Percentiles rank a stretch among this genome's conserved stretches.
These are phyloP conservation scores for Leishmania turanica DNA, from an alignment of 208 protist species.

Conservation along the genomic window DNA sequence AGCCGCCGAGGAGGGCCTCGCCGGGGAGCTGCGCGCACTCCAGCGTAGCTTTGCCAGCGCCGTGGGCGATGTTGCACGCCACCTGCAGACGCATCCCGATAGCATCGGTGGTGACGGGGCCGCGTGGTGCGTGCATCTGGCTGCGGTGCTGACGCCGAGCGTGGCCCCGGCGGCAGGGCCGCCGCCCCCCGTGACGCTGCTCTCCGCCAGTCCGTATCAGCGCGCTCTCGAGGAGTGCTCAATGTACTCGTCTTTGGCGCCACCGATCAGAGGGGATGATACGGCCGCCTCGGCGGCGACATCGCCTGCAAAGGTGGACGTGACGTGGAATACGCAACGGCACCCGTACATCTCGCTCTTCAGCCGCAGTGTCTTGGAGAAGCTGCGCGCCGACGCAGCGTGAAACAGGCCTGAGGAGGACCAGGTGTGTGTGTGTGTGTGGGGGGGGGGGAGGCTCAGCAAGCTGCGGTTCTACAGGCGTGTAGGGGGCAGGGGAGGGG, in stretches of 20 bases:
- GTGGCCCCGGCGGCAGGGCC: background rate
- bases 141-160: conserved; percentile 28
- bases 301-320: conserved; percentile 18
- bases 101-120: conserved; percentile 18
- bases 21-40: conserved; percentile 50
- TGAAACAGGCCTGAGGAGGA: background rate
- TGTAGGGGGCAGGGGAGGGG: background rate
- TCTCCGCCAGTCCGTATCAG: conserved; percentile 62
- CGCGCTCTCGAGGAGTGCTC: conserved; percentile 65
- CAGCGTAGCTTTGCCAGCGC: conserved; percentile 30
- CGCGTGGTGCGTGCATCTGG: conserved; percentile 67
- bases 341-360: conserved; percentile 79
- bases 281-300: background rate
- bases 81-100: conserved; percentile 32
- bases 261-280: background rate
- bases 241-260: conserved; percentile 38
- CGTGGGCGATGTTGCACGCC: conserved; percentile 32
- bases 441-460: too few relatives aligned
- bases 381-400: conserved; percentile 22
- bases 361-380: conserved; percentile 55
- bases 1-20: conserved; percentile 48
- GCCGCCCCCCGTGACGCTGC: conserved; percentile 40
- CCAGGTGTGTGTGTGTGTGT: too few relatives aligned
- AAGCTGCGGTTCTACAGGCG: background rate
- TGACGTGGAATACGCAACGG: conserved; percentile 76